These are phyloP conservation scores for Lactifluus piperatus DNA, from an alignment of 768 basidiomycete species.

Conservation along the genomic window DNA sequence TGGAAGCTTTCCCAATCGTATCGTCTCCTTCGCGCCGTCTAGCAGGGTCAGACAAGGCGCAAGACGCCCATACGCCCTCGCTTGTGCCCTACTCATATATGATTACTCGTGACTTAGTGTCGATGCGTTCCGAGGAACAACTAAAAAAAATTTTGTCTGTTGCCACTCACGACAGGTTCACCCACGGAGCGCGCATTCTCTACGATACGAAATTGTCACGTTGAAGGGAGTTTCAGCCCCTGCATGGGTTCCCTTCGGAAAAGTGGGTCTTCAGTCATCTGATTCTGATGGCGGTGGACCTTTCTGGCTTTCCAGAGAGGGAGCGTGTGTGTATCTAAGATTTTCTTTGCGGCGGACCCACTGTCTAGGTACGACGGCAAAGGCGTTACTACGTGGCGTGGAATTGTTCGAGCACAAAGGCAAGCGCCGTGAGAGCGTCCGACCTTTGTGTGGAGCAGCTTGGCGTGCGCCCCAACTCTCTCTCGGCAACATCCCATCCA, in stretches of 20 bases:
- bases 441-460: background rate
- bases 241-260: background rate
- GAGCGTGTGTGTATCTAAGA: background rate
- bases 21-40: background rate
- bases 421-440: background rate
- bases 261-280: background rate
- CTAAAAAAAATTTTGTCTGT: background rate
- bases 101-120: background rate
- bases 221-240: background rate
- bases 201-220: background rate
- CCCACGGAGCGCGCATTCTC: background rate
- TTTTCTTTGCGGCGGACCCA: background rate
- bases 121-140: background rate
- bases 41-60: background rate
- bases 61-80: background rate
- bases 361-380: too few relatives aligned
- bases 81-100: background rate
- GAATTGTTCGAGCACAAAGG: background rate
- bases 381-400: background rate
- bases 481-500: background rate
- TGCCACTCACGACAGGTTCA: background rate
- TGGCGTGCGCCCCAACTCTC: too few relatives aligned
- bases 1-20: background rate
- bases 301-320: background rate
- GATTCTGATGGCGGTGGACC: constrained; percentile 10